These are phyloP conservation scores for Lachancea mirantina DNA, from an alignment of 805 yeast genomes.

Conservation along the genomic window DNA sequence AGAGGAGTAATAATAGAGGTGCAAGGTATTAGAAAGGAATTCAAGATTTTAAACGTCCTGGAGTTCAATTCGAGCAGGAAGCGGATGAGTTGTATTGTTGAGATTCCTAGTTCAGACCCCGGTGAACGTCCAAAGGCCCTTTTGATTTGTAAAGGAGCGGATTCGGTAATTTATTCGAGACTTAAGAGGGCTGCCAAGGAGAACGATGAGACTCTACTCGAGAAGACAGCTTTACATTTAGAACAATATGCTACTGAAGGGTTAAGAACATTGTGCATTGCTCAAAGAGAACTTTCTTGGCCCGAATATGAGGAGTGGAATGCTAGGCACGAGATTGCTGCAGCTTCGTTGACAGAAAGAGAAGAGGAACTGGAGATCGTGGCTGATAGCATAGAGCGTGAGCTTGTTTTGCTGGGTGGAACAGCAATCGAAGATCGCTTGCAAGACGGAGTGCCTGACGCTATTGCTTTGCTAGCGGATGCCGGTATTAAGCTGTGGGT, in stretches of 20 bases:
- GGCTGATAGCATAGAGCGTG: slow-evolving; percentile 65
- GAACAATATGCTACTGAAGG: slow-evolving; percentile 82
- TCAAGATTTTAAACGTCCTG: slow-evolving; percentile 59
- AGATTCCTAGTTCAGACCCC: slow-evolving; percentile 46
- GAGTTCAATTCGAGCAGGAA: slow-evolving; percentile 82
- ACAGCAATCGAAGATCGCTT: slow-evolving; percentile 82
- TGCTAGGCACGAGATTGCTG: slow-evolving; percentile 52
- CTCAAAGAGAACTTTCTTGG: slow-evolving; percentile 62
- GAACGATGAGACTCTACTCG: slow-evolving; percentile 41
- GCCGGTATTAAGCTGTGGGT: slow-evolving; percentile 87
- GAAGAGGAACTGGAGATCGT: slow-evolving; percentile 68
- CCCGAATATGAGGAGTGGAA: slow-evolving; percentile 58
- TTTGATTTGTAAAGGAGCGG: slow-evolving; percentile 79
- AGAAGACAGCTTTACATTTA: slow-evolving; percentile 61
- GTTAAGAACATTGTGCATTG: slow-evolving; percentile 72
- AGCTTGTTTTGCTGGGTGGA: slow-evolving; percentile 63
- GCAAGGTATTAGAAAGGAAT: slow-evolving; percentile 65
- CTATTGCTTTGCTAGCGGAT: slow-evolving; percentile 57
- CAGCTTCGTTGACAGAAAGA: slow-evolving; percentile 55
- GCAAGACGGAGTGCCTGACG: slow-evolving; percentile 82
- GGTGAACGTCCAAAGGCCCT: slow-evolving; percentile 51
- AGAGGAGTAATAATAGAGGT: slow-evolving; percentile 59
- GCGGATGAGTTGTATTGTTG: slow-evolving; percentile 79
- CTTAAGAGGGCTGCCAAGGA: slow-evolving; percentile 36
- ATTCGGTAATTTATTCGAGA: slow-evolving; percentile 68